Conservation (phyloP, 768 basidiomycete genomes). For the Sporobolomyces pararoseus region DNA sequence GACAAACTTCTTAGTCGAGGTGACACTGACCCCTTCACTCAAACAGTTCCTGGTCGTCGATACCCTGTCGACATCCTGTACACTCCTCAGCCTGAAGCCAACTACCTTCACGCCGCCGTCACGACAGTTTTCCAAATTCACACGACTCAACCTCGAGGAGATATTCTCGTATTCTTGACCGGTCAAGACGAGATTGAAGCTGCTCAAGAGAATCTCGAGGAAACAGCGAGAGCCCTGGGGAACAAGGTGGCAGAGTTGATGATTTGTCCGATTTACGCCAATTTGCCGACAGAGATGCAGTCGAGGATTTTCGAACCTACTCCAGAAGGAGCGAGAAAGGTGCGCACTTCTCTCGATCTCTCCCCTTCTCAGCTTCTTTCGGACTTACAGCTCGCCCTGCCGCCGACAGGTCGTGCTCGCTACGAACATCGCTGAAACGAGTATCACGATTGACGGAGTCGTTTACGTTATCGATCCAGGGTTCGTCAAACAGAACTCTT, state of each 20-base stretch:
- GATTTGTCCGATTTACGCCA: conserved; percentile 96
- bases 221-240: conserved; percentile 88
- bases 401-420: conserved; percentile 84
- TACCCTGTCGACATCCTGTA: conserved; percentile 99
- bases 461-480: conserved; percentile 99
- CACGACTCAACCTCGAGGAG: conserved; percentile 94
- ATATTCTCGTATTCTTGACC: conserved; percentile 95
- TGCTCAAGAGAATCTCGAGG: conserved; percentile 89
- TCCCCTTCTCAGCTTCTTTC: not conserved
- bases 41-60: conserved; percentile 95
- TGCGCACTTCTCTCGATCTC: conserved; percentile 27
- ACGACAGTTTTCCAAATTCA: conserved; percentile 99
- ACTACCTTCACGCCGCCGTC: conserved; percentile 96
- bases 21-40: too few species aligned
- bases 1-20: too few species aligned
- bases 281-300: conserved; percentile 98
- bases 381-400: not conserved
- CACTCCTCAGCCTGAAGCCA: conserved; percentile 98
- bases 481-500: conserved; percentile 98
- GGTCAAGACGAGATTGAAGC: conserved; percentile 99
- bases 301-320: conserved; percentile 99
- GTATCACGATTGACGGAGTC: conserved; percentile 98
- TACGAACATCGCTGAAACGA: conserved; percentile 99
- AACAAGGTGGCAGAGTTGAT: conserved; percentile 94
- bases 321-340: conserved; percentile 87